phyloP scores from a whole-genome alignment of 371 early-diverging fungal species.

The Zancudomyces culisetae region DNA sequence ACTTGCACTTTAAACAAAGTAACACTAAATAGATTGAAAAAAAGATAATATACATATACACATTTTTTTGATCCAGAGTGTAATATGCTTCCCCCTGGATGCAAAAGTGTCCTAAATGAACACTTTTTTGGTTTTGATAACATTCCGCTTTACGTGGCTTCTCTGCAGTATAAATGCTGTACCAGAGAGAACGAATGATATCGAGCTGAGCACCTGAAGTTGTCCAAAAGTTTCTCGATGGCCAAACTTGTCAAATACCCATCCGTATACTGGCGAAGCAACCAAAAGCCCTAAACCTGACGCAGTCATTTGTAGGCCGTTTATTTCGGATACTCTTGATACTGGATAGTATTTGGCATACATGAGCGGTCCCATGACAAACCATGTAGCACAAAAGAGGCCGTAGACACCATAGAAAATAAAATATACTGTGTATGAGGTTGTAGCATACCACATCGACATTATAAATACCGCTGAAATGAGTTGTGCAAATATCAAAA shows the following conservation, averaged over 20 bases:
- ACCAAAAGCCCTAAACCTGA: neutral
- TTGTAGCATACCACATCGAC: conserved; percentile 2
- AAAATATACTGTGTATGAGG: neutral
- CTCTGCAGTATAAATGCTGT: neutral
- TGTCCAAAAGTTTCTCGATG: neutral
- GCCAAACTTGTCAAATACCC: neutral
- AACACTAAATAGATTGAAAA: neutral
- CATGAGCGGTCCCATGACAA: neutral
- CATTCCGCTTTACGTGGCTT: neutral
- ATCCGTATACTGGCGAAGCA: neutral
- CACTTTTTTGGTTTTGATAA: neutral
- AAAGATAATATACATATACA: neutral
- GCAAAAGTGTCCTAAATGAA: neutral
- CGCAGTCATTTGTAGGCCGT: neutral
- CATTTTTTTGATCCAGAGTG: too few species aligned
- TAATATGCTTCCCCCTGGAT: too few species aligned
- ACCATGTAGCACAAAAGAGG: neutral
- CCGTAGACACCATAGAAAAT: neutral
- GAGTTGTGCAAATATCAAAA: conserved; percentile 14
- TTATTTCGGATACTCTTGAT: neutral
- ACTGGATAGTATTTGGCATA: neutral
- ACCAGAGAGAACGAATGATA: neutral
- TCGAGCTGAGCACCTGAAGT: neutral
- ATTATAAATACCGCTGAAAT: conserved; percentile 3
- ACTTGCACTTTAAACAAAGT: neutral